Conservation (phyloP, 1,139 yeast genomes). For the Geotrichum bryndzae region DNA sequence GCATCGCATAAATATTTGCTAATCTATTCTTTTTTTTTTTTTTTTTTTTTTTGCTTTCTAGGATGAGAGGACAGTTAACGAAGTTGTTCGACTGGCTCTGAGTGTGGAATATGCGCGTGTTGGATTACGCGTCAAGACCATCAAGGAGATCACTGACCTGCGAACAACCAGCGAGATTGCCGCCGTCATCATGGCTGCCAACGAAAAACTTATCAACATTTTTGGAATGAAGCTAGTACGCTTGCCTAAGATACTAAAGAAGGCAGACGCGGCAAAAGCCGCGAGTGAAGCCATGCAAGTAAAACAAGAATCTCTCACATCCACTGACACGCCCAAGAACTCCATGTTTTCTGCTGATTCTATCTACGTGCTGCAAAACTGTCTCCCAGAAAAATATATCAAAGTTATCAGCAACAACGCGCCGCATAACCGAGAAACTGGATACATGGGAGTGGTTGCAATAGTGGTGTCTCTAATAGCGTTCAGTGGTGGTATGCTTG, state of each 20-base stretch:
- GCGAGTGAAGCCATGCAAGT: neutral
- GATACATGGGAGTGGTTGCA: slow-evolving; percentile 13
- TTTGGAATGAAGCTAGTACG: slow-evolving; percentile 13
- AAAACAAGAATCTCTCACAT: neutral
- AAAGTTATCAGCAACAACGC: neutral
- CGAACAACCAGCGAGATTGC: neutral
- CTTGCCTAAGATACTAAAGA: slow-evolving; percentile 7
- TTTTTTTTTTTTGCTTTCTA: neutral
- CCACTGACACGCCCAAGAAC: neutral
- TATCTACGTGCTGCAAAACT: slow-evolving; percentile 7
- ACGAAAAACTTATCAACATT: neutral
- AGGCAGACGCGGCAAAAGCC: neutral
- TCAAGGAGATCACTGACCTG: slow-evolving; percentile 7
- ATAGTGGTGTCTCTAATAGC: slow-evolving; percentile 13
- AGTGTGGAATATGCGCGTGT: slow-evolving; percentile 11
- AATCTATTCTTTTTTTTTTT: neutral
- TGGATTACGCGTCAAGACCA: slow-evolving; percentile 5
- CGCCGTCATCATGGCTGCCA: slow-evolving; percentile 1
- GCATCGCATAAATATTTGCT: neutral
- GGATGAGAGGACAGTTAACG: neutral
- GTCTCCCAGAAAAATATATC: slow-evolving; percentile 9
- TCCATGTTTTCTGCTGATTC: slow-evolving; percentile 5
- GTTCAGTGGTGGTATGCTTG: slow-evolving; percentile 11
- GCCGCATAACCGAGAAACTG: slow-evolving; percentile 6
- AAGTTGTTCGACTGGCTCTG: slow-evolving; percentile 15